A percentile compares a stretch with the other conserved stretches of the same genome.
phyloP scores from a whole-genome alignment of 176 grass and related monocot genomes.

The Musa troglodytarum region DNA sequence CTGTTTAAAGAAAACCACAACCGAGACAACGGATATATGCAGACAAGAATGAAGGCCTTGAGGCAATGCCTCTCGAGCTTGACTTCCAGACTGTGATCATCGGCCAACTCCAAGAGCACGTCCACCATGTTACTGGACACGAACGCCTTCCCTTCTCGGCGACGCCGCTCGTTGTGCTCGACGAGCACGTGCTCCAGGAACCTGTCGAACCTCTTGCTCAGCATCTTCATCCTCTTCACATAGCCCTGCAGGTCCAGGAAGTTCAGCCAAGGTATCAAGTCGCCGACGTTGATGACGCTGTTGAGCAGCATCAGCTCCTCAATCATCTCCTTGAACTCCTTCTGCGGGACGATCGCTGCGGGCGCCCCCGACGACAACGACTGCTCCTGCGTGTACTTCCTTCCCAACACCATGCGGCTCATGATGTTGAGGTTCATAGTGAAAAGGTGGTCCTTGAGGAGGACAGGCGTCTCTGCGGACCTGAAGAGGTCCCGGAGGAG shows the following conservation, averaged over 20 bases:
- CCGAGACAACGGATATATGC: not conserved
- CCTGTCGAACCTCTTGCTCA: conserved; percentile 37
- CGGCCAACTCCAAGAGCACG: conserved; percentile 41
- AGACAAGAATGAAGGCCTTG: conserved; percentile 40
- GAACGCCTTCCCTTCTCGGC: conserved; percentile 15
- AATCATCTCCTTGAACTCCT: conserved; percentile 18
- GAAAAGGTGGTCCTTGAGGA: not conserved
- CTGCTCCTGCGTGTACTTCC: not conserved
- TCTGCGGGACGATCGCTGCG: not conserved
- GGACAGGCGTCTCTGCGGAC: conserved; percentile 12
- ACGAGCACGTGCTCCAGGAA: conserved; percentile 34
- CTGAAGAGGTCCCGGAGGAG: conserved; percentile 41
- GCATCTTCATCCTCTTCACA: conserved; percentile 4
- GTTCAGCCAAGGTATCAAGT: conserved; percentile 5
- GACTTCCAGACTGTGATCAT: conserved; percentile 49
- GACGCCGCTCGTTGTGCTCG: conserved; percentile 4
- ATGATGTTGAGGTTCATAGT: not conserved
- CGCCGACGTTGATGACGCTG: conserved; percentile 1
- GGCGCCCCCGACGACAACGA: too few relatives aligned
- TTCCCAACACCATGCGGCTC: conserved; percentile 7
- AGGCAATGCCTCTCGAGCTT: conserved; percentile 43
- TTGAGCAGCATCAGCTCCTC: conserved; percentile 3
- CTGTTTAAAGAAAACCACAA: too few relatives aligned
- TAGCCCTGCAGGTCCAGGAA: conserved; percentile 16
- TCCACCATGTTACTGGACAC: conserved; percentile 44